These are phyloP conservation scores for Colletotrichum cuscutae DNA, from an alignment of 2,329 filamentous ascomycete genomes.

Conservation along the genomic window DNA sequence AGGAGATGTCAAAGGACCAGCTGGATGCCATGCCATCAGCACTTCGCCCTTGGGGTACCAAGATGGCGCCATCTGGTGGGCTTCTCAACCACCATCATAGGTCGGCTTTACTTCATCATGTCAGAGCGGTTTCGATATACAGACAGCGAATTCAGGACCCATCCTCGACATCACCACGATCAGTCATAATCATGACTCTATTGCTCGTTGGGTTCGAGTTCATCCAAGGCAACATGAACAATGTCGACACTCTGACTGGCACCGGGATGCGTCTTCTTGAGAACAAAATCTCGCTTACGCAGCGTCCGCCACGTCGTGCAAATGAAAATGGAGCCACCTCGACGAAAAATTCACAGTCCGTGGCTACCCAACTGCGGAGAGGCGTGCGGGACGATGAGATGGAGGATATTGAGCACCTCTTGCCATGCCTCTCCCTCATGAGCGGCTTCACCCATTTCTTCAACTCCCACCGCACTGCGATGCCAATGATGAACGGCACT, in stretches of 20 bases:
- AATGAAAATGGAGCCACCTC: too few relatives aligned
- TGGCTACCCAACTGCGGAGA: not conserved
- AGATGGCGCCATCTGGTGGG: not conserved
- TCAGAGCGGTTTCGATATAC: slow-evolving; percentile 32
- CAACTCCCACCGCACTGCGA: slow-evolving; percentile 12
- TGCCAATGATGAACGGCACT: slow-evolving; percentile 18
- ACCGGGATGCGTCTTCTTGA: slow-evolving; percentile 28
- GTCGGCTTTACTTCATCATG: slow-evolving; percentile 32
- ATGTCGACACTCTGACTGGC: slow-evolving; percentile 25
- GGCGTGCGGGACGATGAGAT: slow-evolving; percentile 18
- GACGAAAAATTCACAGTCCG: not conserved
- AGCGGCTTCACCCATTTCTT: slow-evolving; percentile 33
- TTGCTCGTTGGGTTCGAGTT: slow-evolving; percentile 37
- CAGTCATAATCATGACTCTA: slow-evolving; percentile 35
- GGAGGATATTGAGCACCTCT: slow-evolving; percentile 31
- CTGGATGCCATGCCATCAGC: not conserved
- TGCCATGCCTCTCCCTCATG: slow-evolving; percentile 31
- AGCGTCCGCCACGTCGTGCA: not conserved
- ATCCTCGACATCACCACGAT: slow-evolving; percentile 14
- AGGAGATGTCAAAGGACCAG: not conserved
- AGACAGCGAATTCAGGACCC: slow-evolving; percentile 25
- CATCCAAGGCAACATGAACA: slow-evolving; percentile 34
- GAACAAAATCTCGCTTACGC: slow-evolving; percentile 7
- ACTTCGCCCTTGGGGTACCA: not conserved
- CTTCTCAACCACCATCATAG: slow-evolving; percentile 23